These are phyloP conservation scores for Kwoniella shandongensis DNA, from an alignment of 768 basidiomycete species.

Conservation along the genomic window DNA sequence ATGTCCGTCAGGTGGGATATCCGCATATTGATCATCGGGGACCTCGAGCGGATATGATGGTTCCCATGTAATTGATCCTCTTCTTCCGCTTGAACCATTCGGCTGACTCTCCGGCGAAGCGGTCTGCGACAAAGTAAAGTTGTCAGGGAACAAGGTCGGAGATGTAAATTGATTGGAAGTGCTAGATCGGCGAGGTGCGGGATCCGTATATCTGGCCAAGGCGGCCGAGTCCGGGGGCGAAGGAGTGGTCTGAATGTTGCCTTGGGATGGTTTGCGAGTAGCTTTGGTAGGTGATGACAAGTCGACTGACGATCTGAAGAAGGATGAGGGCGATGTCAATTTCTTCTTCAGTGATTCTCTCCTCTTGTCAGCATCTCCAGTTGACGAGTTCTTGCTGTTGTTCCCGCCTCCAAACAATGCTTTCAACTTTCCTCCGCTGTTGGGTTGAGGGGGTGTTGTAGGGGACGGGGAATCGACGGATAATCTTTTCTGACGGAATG, in stretches of 20 bases:
- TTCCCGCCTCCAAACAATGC: conserved; percentile 23
- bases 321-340: conserved; percentile 25
- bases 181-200: conserved; percentile 11
- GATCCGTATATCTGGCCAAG: conserved; percentile 22
- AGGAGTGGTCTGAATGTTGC: background rate
- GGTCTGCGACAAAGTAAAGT: conserved; percentile 29
- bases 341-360: conserved; percentile 16
- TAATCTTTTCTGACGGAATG: conserved; percentile 13
- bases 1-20: conserved; percentile 40
- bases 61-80: conserved; percentile 24
- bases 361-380: conserved; percentile 5
- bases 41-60: conserved; percentile 39
- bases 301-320: conserved; percentile 19
- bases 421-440: conserved; percentile 27
- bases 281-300: conserved; percentile 7
- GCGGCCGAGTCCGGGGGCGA: background rate
- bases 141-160: conserved; percentile 30
- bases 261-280: background rate
- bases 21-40: conserved; percentile 32
- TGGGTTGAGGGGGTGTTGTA: conserved; percentile 7
- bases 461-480: conserved; percentile 15
- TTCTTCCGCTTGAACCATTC: conserved; percentile 12
- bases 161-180: conserved; percentile 18
- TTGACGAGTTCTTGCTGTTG: conserved; percentile 9
- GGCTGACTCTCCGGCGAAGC: conserved; percentile 29